Conservation (phyloP, 2,329 filamentous ascomycete species). For the Ilyonectria sp. region DNA sequence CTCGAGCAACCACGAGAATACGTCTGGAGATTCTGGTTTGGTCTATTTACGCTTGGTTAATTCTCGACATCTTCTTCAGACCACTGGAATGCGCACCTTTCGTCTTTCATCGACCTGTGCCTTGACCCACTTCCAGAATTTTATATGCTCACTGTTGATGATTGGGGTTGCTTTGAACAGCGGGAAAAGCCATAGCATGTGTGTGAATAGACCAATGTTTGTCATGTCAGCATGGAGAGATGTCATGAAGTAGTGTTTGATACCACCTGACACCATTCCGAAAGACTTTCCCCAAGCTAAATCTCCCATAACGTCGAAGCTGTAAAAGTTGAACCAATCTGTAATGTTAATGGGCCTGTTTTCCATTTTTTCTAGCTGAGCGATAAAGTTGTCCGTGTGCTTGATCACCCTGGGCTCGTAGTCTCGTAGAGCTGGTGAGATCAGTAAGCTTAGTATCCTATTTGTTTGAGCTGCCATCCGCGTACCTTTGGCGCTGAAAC, state of each 20-base stretch:
- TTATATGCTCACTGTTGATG: constrained; percentile 17
- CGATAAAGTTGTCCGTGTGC: constrained; percentile 44
- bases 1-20: constrained; percentile 51
- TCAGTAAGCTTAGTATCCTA: not conserved
- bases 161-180: constrained; percentile 28
- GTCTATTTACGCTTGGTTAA: not conserved
- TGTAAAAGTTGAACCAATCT: constrained; percentile 51
- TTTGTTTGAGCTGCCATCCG: not conserved
- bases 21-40: constrained; percentile 43
- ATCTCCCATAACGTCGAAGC: constrained; percentile 57
- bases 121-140: constrained; percentile 29
- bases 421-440: constrained; percentile 14
- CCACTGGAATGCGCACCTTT: not conserved
- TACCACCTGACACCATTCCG: constrained; percentile 49
- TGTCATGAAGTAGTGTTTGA: constrained; percentile 46
- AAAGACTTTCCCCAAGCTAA: constrained; percentile 56
- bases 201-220: constrained; percentile 42
- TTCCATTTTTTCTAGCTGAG: constrained; percentile 31
- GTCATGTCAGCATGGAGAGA: constrained; percentile 46
- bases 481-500: constrained; percentile 25
- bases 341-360: constrained; percentile 48
- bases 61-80: not conserved
- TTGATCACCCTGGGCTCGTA: constrained; percentile 49
- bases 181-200: constrained; percentile 35
- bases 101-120: constrained; percentile 29